Conservation (phyloP, 352 stramenopile genomes). For the Phytophthora macrochlamydospora region DNA sequence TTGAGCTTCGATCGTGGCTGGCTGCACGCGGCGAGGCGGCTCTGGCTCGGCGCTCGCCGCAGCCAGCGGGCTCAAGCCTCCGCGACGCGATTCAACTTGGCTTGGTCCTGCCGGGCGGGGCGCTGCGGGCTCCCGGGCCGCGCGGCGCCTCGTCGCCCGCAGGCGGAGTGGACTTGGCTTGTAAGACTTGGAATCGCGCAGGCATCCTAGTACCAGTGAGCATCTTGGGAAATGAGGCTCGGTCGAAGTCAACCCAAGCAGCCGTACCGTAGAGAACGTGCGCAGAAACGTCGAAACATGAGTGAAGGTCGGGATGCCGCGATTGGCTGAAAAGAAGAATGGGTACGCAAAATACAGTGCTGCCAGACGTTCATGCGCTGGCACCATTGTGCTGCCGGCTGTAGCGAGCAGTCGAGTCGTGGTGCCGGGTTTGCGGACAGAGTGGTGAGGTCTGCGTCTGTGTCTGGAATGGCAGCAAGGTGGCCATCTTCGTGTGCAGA, state of each 20-base stretch:
- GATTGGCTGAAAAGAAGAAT: not conserved
- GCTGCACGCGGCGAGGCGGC: constrained; percentile 18
- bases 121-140: constrained; percentile 24
- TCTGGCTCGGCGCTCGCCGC: constrained; percentile 28
- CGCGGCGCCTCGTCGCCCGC: constrained; percentile 23
- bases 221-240: constrained; percentile 39
- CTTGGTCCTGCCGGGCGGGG: constrained; percentile 22
- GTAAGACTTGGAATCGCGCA: constrained; percentile 19
- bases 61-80: constrained; percentile 23
- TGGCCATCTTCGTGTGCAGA: too few species aligned
- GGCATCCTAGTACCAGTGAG: constrained; percentile 3
- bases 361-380: too few species aligned
- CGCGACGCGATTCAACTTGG: constrained; percentile 33
- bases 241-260: not conserved
- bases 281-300: constrained; percentile 25
- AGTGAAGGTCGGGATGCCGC: not conserved
- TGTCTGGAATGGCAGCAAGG: too few species aligned
- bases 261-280: constrained; percentile 22
- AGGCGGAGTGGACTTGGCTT: constrained; percentile 15
- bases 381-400: too few species aligned
- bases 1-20: constrained; percentile 25
- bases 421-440: too few species aligned
- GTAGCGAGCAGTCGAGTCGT: too few species aligned
- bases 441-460: too few species aligned
- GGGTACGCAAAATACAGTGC: too few species aligned